Evolutionary conservation across 1,284 basidiomycete genomes (phyloP).

Genomic region (Ganoderma boninense): DNA sequence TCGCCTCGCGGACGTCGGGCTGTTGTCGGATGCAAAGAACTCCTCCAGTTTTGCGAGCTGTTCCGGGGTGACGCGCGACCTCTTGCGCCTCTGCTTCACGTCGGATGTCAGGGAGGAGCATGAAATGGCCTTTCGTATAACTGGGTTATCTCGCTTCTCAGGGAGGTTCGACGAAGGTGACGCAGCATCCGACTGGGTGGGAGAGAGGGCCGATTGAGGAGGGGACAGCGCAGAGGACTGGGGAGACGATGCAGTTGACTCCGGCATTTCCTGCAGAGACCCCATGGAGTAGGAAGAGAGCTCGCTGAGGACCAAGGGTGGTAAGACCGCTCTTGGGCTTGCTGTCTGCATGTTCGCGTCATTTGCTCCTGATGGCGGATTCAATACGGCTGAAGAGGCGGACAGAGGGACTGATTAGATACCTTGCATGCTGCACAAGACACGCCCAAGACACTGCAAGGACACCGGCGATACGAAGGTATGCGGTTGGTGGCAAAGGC

Average conservation of each 20-base stretch:
- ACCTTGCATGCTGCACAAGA: slow-evolving; percentile 20
- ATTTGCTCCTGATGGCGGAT: neutral
- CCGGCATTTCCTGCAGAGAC: slow-evolving; percentile 14
- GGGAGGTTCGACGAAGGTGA: neutral
- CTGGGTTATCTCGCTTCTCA: slow-evolving; percentile 13
- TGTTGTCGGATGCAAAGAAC: slow-evolving; percentile 72
- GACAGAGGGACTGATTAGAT: neutral
- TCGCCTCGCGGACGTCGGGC: slow-evolving; percentile 72
- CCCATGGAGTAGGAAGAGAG: slow-evolving; percentile 14
- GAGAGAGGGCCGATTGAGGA: slow-evolving; percentile 21
- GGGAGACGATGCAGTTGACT: slow-evolving; percentile 23
- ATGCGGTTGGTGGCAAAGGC: slow-evolving; percentile 1
- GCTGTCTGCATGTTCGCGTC: slow-evolving; percentile 4
- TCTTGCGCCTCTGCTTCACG: slow-evolving; percentile 71
- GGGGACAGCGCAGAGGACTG: slow-evolving; percentile 22
- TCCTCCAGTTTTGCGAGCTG: slow-evolving; percentile 77
- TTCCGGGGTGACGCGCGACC: slow-evolving; percentile 78
- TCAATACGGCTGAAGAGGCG: neutral
- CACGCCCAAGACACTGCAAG: neutral
- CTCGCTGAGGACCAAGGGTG: slow-evolving; percentile 21
- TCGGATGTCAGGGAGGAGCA: slow-evolving; percentile 22
- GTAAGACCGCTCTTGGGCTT: slow-evolving; percentile 14
- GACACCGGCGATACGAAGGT: neutral
- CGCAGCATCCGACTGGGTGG: slow-evolving; percentile 23
- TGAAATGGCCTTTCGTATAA: slow-evolving; percentile 32